Evolutionary conservation across 495 filamentous ascomycete species (phyloP).

Genomic region (Tuber magnatum): DNA sequence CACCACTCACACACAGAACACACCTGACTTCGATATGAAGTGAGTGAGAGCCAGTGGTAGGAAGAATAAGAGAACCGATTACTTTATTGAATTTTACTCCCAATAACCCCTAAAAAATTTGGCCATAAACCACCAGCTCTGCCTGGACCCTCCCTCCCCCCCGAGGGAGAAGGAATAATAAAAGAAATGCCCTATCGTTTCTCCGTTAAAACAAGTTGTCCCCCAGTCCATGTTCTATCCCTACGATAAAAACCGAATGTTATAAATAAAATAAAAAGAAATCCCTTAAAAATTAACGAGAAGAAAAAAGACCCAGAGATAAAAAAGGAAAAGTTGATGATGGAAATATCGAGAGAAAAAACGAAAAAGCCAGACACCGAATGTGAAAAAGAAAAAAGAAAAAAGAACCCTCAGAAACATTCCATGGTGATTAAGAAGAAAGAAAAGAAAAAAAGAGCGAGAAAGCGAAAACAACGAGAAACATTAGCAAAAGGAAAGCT

Average conservation of each 20-base stretch:
- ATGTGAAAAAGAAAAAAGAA: constrained; percentile 30
- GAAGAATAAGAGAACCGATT: not conserved
- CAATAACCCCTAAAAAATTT: not conserved
- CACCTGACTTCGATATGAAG: not conserved
- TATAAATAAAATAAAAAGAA: not conserved
- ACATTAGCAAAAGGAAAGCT: constrained; percentile 19
- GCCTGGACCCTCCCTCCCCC: not conserved
- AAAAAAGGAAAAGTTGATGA: constrained; percentile 9
- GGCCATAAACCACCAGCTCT: not conserved
- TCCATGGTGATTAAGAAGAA: constrained; percentile 17
- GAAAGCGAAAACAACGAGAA: constrained; percentile 25
- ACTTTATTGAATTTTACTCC: constrained; percentile 2
- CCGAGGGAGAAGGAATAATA: not conserved
- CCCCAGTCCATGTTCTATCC: constrained; percentile 4
- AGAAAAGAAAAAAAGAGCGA: constrained; percentile 32
- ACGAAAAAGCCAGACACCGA: constrained; percentile 39
- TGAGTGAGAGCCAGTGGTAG: not conserved
- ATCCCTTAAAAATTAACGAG: not conserved
- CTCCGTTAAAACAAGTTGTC: constrained; percentile 3
- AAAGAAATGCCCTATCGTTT: constrained; percentile 1
- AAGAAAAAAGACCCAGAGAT: constrained; percentile 1
- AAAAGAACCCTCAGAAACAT: constrained; percentile 12
- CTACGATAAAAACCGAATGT: constrained; percentile 5
- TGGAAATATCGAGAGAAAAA: constrained; percentile 13
- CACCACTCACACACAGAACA: not conserved